phyloP scores from a whole-genome alignment of 805 yeast genomes.

The Saccharomycopsis lassenensis region DNA sequence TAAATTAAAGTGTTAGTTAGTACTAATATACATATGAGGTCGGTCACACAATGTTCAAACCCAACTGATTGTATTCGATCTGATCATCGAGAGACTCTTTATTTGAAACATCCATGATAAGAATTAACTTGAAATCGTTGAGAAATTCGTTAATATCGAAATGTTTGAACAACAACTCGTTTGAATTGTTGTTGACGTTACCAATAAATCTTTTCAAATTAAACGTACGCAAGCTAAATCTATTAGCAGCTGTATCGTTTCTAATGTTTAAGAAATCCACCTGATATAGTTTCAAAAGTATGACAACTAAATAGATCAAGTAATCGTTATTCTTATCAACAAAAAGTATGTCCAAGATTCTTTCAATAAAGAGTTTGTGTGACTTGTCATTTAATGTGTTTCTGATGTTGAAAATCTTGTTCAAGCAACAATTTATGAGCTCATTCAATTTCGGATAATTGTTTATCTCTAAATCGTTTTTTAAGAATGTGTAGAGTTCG shows the following conservation, averaged over 20 bases:
- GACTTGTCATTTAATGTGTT: conserved; percentile 5
- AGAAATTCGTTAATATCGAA: conserved; percentile 5
- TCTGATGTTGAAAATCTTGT: conserved; percentile 7
- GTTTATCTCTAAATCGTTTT: conserved; percentile 3
- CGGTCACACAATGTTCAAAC: conserved; percentile 1
- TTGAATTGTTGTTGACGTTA: conserved; percentile 6
- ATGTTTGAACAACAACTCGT: conserved; percentile 15
- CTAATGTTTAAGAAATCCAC: conserved; percentile 7
- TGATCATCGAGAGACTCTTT: conserved; percentile 13
- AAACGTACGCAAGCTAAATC: not conserved
- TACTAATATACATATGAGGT: no score
- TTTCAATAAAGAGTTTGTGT: conserved; percentile 8
- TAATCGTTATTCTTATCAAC: conserved; percentile 15
- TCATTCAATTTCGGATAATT: conserved; percentile 4
- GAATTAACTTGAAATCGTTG: conserved; percentile 8
- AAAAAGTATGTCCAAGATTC: conserved; percentile 13
- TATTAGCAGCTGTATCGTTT: not conserved
- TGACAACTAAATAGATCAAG: conserved; percentile 10
- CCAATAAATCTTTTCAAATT: conserved; percentile 11
- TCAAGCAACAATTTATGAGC: conserved; percentile 3
- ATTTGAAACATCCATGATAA: conserved; percentile 9
- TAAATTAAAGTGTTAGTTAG: no score
- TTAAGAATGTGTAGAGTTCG: conserved; percentile 7
- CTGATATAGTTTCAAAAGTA: conserved; percentile 14
- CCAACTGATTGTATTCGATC: conserved; percentile 15